phyloP scores from a whole-genome alignment of 2,329 filamentous ascomycete species.

The Botrytis sinoallii region DNA sequence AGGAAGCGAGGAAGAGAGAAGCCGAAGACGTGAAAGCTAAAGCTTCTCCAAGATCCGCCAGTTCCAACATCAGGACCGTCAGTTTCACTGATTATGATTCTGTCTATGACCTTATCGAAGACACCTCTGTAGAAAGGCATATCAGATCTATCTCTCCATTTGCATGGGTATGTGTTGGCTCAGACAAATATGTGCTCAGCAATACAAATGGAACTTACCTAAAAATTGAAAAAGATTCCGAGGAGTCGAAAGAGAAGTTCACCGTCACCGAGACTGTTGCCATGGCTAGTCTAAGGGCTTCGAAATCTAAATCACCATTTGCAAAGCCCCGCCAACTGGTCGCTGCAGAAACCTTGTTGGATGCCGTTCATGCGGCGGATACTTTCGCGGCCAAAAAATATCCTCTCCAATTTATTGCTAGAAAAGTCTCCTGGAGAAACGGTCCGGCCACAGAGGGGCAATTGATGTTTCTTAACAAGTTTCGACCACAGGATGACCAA shows the following conservation, averaged over 20 bases:
- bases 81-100: constrained; percentile 89
- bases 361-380: constrained; percentile 82
- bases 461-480: constrained; percentile 66
- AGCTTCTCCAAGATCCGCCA: neutral
- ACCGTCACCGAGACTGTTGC: constrained; percentile 40
- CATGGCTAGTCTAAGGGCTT: constrained; percentile 17
- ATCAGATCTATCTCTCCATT: constrained; percentile 72
- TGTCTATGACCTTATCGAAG: constrained; percentile 84
- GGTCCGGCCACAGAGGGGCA: constrained; percentile 62
- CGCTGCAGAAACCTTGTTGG: constrained; percentile 60
- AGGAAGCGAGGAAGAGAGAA: constrained; percentile 32
- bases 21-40: constrained; percentile 13
- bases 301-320: constrained; percentile 55
- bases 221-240: constrained; percentile 43
- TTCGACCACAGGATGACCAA: constrained; percentile 53
- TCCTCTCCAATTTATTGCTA: constrained; percentile 63
- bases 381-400: constrained; percentile 70
- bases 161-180: constrained; percentile 79
- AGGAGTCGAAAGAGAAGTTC: constrained; percentile 25
- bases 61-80: constrained; percentile 22
- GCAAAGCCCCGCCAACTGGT: constrained; percentile 68
- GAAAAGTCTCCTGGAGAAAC: constrained; percentile 67
- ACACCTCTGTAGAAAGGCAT: constrained; percentile 73
- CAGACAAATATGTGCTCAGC: constrained; percentile 67
- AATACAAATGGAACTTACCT: constrained; percentile 62